Evolutionary conservation across 768 basidiomycete species (phyloP), one percentile per base, ranked within the genome.

Genomic region (Tricholoma terreum): DNA sequence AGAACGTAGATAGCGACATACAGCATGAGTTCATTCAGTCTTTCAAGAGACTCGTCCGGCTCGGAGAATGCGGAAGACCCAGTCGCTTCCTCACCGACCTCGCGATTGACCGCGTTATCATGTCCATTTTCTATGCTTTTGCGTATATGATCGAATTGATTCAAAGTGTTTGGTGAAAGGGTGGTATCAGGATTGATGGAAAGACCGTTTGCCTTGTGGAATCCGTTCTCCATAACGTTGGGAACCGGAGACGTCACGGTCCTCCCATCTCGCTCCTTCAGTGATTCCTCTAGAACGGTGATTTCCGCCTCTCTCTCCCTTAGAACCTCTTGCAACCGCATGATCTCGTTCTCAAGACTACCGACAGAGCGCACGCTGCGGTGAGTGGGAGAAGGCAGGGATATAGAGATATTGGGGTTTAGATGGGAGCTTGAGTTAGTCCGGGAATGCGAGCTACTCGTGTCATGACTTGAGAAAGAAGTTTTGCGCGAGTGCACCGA

Each of bases 271-370:
- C 70, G 71, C 52, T 75, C 69, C 61, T 73, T 79, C 38, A 82
- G 61, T 6, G 81, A 81, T 30, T 72, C 71, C 62, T 96, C 94
- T 12, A 97, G 79, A 27, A 79, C 71, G 48, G 79, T 76, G 50
- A 98, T 98, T 72, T 98, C 96, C n/a, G 85, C 80, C 71, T 98
- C 96, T 50, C 95, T 83, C 61, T 94, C 90, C 67, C 86, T 90
- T 58, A 98, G 78, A 33, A 94, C 92, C 65, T 94, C 89, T 70
- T 98, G 96, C 43, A 98, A 74, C 57, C 94, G 86, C 89, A 94
- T 94, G 57, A 98, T 92, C 73, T 98, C 96, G 65, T 90, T 88
- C 72, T 97, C 94, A 58, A 97, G 79, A 69, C 94, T 94, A 15
- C 81, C 77, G 6, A 86, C 85, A 24, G 93, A 92, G 49, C 95